phyloP scores from a whole-genome alignment of 495 filamentous ascomycete genomes.

The Penicillium coprophilum region DNA sequence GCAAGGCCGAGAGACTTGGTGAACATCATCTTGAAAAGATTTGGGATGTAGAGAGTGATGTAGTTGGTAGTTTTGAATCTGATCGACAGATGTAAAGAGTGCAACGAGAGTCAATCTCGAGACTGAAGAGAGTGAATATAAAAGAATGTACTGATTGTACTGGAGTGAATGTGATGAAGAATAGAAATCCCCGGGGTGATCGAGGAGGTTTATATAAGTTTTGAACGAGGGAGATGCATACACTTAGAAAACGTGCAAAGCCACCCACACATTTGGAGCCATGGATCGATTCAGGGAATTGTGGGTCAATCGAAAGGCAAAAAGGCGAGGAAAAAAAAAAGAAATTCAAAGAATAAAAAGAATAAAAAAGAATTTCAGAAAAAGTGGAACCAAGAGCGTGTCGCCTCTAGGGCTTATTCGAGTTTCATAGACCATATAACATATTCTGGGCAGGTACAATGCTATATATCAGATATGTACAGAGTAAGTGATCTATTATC shows the following conservation, averaged over 20 bases:
- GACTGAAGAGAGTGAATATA: constrained; percentile 19
- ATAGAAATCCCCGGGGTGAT: constrained; percentile 12
- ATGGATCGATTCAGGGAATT: constrained; percentile 20
- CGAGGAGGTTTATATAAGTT: constrained; percentile 27
- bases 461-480: neutral
- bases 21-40: constrained; percentile 48
- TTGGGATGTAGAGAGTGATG: constrained; percentile 11
- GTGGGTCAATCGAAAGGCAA: constrained; percentile 17
- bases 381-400: constrained; percentile 14
- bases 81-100: constrained; percentile 30
- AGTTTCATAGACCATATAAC: constrained; percentile 4
- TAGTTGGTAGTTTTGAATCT: constrained; percentile 22
- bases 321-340: constrained; percentile 10
- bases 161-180: constrained; percentile 19
- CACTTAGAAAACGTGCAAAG: constrained; percentile 21
- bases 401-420: neutral
- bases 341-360: constrained; percentile 14
- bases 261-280: constrained; percentile 22
- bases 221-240: constrained; percentile 7
- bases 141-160: constrained; percentile 15
- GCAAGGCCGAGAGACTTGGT: constrained; percentile 42
- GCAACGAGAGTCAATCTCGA: constrained; percentile 33
- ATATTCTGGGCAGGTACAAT: neutral
- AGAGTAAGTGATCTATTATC: neutral
- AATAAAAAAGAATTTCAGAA: constrained; percentile 7